These are phyloP conservation scores for Papiliotrema flavescens DNA, from an alignment of 1,284 basidiomycete genomes.

Conservation along the genomic window DNA sequence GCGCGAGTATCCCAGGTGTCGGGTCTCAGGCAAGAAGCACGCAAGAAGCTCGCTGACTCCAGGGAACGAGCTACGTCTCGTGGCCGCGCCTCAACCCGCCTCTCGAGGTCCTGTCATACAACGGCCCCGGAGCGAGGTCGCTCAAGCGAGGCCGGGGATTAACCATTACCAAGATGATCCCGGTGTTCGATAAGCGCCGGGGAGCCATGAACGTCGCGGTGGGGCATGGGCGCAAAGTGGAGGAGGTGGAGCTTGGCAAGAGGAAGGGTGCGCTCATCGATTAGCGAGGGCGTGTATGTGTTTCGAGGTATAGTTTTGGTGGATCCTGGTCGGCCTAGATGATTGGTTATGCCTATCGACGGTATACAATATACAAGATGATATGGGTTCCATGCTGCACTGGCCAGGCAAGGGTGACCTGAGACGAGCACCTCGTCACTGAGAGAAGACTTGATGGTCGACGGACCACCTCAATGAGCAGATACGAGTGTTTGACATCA, in stretches of 20 bases:
- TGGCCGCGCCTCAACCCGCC: constrained; percentile 89
- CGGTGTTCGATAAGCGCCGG: constrained; percentile 39
- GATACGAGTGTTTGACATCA: too few species aligned
- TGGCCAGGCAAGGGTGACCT: too few species aligned
- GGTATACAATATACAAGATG: too few species aligned
- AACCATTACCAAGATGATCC: constrained; percentile 44
- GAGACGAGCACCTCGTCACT: too few species aligned
- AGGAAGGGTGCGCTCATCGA: constrained; percentile 50
- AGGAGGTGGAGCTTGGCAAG: constrained; percentile 46
- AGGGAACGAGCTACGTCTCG: constrained; percentile 68
- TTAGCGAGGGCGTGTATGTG: constrained; percentile 11
- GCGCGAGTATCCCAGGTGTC: too few species aligned
- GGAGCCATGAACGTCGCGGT: constrained; percentile 11
- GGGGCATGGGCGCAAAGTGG: constrained; percentile 15
- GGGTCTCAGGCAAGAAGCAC: too few species aligned
- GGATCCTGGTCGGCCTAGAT: too few species aligned
- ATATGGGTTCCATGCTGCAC: too few species aligned
- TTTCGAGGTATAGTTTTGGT: neutral
- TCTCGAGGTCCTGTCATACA: constrained; percentile 78
- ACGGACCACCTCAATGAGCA: too few species aligned
- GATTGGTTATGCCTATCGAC: too few species aligned
- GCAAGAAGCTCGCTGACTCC: neutral
- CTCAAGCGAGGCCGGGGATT: constrained; percentile 70
- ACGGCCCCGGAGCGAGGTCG: constrained; percentile 78
- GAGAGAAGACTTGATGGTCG: too few species aligned